Evolutionary conservation across 2,329 filamentous ascomycete species (phyloP), one percentile per base, ranked within the genome.

Genomic region (Chrysosporium queenslandicum): DNA sequence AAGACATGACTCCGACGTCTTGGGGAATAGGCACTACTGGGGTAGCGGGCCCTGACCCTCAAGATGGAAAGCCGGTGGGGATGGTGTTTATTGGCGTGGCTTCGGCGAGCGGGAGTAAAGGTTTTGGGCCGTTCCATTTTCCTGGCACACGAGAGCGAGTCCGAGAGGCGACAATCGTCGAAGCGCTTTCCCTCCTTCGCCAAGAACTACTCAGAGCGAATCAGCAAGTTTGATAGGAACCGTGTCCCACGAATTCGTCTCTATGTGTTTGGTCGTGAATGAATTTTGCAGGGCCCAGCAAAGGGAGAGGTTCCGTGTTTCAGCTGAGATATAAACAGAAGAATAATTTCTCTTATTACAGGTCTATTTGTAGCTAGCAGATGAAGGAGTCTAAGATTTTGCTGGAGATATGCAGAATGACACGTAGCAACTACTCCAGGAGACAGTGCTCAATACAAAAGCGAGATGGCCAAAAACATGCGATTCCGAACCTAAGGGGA

Each of bases 31-130:
- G 51, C 1, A 53, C 51, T 2, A 53, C 51, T 4, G 51, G 51
- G 7, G 51, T 53, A 4, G 51, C 51, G 6, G 51, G 51, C 4
- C 51, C 51, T 11, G 43, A 53, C 43, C 45, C 45, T n/a, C 51
- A 53, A 29, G 51, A 49, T 37, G 51, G 39, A 29, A 53, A 53
- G 29, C 51, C 51, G 16, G 51, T 53, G 29, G 51, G 51, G 18
- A 53, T 49, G 46, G 51, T 53, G 4, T 53, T 48, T 23, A 53
- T 53, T 20, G 51, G 51, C 37, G 51, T 53, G 46, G 51, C 51
- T 14, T 53, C 51, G 14, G 36, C 36, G 7, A 42, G 27, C 18
- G 51, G 51, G 6, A 36, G 36, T 11, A 49, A 49, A 36, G 46
- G 51, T 7, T 53, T 53, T 18, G 51, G 46, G 20, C 50, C 50